phyloP scores from a whole-genome alignment of 1,284 basidiomycete species.

The Melampsora larici-populina region DNA sequence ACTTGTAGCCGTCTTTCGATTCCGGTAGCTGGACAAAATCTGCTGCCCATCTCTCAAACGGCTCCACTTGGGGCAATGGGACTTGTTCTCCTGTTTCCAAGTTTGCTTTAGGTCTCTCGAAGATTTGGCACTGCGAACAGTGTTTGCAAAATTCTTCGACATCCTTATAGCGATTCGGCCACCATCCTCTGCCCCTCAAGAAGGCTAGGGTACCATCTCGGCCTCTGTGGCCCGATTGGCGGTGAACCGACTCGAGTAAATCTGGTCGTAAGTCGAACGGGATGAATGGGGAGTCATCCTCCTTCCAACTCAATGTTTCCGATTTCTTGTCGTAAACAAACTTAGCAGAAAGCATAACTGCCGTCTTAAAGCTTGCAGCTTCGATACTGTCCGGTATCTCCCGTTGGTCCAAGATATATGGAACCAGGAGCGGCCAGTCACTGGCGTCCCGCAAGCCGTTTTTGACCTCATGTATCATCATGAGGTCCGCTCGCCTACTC shows the following conservation, averaged over 20 bases:
- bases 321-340: too few relatives aligned
- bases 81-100: background rate
- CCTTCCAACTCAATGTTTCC: too few relatives aligned
- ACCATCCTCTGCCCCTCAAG: background rate
- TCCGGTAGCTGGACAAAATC: conserved; percentile 3
- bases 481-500: conserved; percentile 46
- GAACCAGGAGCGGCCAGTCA: background rate
- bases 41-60: background rate
- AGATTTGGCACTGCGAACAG: background rate
- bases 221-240: background rate
- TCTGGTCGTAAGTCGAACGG: background rate
- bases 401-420: background rate
- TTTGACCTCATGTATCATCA: background rate
- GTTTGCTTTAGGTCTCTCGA: background rate
- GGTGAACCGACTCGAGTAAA: background rate
- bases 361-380: background rate
- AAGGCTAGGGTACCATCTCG: background rate
- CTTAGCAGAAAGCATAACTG: too few relatives aligned
- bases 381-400: background rate
- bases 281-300: background rate
- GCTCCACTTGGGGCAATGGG: background rate
- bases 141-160: background rate
- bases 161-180: background rate
- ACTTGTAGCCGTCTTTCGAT: too few relatives aligned
- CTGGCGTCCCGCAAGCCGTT: background rate